Evolutionary conservation across 257 asterid species (phyloP).

Genomic region (Linderniella brevidens): DNA sequence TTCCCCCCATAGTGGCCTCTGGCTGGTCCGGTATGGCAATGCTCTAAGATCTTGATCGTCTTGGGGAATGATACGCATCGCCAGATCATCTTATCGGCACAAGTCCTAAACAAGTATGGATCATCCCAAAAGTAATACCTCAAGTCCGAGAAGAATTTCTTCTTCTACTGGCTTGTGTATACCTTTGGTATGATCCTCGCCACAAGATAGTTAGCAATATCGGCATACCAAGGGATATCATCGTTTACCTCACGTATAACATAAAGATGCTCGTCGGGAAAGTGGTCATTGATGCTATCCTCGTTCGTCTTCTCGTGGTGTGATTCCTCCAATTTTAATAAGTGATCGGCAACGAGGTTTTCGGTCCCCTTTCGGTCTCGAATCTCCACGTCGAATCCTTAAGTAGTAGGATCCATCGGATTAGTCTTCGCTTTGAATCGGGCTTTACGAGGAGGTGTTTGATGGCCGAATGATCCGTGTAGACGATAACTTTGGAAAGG

Average conservation of each 20-base stretch:
- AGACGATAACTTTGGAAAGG: not conserved
- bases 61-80: not conserved
- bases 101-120: not conserved
- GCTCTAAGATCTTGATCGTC: not conserved
- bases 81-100: not conserved
- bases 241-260: too few species aligned
- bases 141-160: not conserved
- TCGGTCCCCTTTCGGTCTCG: not conserved
- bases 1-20: conserved; percentile 1
- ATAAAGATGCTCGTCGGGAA: too few species aligned
- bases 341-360: not conserved
- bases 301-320: too few species aligned
- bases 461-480: too few species aligned
- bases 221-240: not conserved
- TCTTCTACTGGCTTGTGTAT: not conserved
- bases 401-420: not conserved
- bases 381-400: not conserved
- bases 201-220: not conserved
- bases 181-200: not conserved
- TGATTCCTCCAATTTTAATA: not conserved
- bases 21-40: not conserved
- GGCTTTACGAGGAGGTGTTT: too few species aligned
- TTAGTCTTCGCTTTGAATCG: too few species aligned
- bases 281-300: too few species aligned
- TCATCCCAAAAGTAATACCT: not conserved